Base-by-base conservation (phyloP, 257 asterid species). In the Verbascum thapsus region DNA sequence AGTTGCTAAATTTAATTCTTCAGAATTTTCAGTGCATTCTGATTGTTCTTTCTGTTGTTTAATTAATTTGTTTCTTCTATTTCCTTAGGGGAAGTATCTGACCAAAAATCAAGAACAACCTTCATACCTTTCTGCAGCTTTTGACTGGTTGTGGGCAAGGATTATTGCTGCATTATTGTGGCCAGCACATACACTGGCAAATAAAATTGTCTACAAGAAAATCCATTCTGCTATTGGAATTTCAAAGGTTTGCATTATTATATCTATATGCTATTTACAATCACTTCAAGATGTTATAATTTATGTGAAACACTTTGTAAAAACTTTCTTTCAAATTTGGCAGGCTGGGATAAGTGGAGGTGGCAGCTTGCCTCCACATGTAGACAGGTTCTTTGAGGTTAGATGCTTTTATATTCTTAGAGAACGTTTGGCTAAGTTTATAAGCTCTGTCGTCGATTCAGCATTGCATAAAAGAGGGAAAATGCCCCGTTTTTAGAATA, bases 311-410 rank as follows among this genome's bases (percentile, higher is more conserved):
- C 45, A 38, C 40, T 64, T 42, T 22, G 55, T 12, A 8, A 30
- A 48, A 43, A 7, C 53, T 60, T 69, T 41, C 41, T 71, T 58
- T 38, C 41, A 47, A 64, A 40, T 61, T 69, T 35, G 63, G 44
- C 79, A 91, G 96, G 92, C 95, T 41, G 91, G 95, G 40, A 1
- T 88, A 61, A 91, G 95, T 63, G 98, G 98, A 75, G 98, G 98
- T 15, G 98, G 95, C 62, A 86, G 95, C 77, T 85, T 91, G 73
- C 85, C 99, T 45, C 73, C 91, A 20, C 86, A 87, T 66, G 78
- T 90, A 26, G 99, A 90, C 82, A 79, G 61, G 72, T 90, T 94
- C 77, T 94, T 87, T 52, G 97, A 94, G 96, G 96, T 89, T 51
- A 7, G 76, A 59, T 66, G 71, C 55, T 64, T 50, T 26, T 56